These are phyloP conservation scores for Gossypium gossypioides DNA, from an alignment of 441 rosid species.

Conservation along the genomic window DNA sequence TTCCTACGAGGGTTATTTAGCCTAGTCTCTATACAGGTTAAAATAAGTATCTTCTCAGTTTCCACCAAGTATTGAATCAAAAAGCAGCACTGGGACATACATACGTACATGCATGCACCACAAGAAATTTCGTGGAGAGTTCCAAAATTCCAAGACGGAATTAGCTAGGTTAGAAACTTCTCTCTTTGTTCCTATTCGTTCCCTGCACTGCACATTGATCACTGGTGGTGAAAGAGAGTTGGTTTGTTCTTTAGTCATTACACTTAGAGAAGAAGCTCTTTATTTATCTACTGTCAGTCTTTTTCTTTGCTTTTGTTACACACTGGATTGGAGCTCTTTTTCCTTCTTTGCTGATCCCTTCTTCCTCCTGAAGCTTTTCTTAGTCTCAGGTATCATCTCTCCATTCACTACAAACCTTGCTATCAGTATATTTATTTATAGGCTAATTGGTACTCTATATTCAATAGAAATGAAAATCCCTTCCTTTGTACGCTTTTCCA, in stretches of 20 bases:
- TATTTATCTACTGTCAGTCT: not conserved
- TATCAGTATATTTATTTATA: not conserved
- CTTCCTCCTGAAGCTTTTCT: slow-evolving; percentile 8
- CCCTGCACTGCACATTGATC: not conserved
- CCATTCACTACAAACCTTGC: not conserved
- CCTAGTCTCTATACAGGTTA: not conserved
- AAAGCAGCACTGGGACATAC: not conserved
- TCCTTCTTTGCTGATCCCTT: not conserved
- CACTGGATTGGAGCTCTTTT: not conserved
- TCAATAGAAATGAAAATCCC: not conserved
- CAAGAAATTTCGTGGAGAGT: slow-evolving; percentile 2
- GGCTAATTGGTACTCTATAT: not conserved
- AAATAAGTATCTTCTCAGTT: not conserved
- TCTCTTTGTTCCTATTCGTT: not conserved
- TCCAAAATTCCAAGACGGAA: not conserved
- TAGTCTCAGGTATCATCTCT: slow-evolving; percentile 4
- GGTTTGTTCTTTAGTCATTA: not conserved
- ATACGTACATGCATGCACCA: not conserved
- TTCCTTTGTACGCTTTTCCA: not conserved
- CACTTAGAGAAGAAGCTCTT: not conserved
- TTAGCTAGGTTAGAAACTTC: not conserved
- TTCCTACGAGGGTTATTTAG: not conserved
- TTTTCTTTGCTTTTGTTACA: not conserved
- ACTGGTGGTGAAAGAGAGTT: not conserved
- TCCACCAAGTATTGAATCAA: too few relatives aligned